phyloP scores from a whole-genome alignment of 108 stramenopile species.

The Skeletonema menzelii region DNA sequence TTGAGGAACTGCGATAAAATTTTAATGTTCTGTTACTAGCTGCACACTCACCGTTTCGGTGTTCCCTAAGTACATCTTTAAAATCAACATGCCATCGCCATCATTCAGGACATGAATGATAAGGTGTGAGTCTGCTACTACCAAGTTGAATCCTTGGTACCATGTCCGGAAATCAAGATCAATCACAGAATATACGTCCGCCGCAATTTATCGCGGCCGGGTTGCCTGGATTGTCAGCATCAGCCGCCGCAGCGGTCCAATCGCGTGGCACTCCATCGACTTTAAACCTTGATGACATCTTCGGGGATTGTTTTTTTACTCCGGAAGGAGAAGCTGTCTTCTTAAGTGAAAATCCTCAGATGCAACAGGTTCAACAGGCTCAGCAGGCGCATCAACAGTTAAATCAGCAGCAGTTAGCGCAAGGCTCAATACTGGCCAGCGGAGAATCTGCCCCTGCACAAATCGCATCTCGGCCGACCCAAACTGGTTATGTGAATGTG shows the following conservation, averaged over 20 bases:
- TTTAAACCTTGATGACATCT: slow-evolving; percentile 89
- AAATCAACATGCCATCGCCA: background rate
- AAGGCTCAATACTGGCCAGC: slow-evolving; percentile 23
- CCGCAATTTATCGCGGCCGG: slow-evolving; percentile 45
- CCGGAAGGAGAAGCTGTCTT: slow-evolving; percentile 89
- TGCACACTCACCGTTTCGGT: too few relatives aligned
- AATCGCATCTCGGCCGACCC: slow-evolving; percentile 31
- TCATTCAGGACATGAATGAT: background rate
- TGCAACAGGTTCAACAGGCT: slow-evolving; percentile 27
- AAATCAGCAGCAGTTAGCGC: slow-evolving; percentile 25
- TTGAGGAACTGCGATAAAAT: too few relatives aligned
- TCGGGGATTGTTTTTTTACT: slow-evolving; percentile 90
- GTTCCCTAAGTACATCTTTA: too few relatives aligned
- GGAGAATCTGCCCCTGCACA: slow-evolving; percentile 38
- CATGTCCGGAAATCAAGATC: slow-evolving; percentile 37
- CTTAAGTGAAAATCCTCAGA: slow-evolving; percentile 61
- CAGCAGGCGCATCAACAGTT: slow-evolving; percentile 46
- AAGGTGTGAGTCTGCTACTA: background rate
- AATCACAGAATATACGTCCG: slow-evolving; percentile 32
- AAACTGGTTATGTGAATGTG: slow-evolving; percentile 51
- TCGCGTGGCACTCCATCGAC: slow-evolving; percentile 74
- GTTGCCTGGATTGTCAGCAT: slow-evolving; percentile 27
- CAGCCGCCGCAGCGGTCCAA: slow-evolving; percentile 52
- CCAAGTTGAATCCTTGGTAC: background rate
- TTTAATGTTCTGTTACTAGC: too few relatives aligned